phyloP scores from a whole-genome alignment of 2,329 filamentous ascomycete genomes.

The Microdochium nivale region DNA sequence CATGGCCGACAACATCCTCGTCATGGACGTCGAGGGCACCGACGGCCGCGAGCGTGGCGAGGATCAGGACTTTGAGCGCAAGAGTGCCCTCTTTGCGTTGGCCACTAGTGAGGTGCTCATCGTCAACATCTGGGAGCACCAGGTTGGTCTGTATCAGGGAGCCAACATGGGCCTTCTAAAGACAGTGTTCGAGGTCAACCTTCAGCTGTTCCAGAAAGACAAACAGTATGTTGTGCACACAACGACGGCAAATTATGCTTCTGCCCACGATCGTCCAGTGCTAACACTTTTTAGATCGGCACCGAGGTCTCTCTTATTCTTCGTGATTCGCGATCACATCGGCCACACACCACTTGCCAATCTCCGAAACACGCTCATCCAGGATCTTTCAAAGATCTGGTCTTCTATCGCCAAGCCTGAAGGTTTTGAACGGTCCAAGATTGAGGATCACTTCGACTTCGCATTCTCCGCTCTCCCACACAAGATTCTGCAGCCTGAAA shows the following conservation, averaged over 20 bases:
- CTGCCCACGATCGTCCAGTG: conserved; percentile 7
- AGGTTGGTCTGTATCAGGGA: conserved; percentile 94
- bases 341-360: conserved; percentile 86
- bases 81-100: conserved; percentile 93
- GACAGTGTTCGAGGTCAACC: conserved; percentile 97
- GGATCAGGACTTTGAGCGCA: conserved; percentile 97
- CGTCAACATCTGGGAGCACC: conserved; percentile 99
- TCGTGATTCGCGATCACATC: conserved; percentile 95
- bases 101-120: conserved; percentile 97
- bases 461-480: conserved; percentile 92
- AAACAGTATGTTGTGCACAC: conserved; percentile 56
- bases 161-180: conserved; percentile 98
- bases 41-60: conserved; percentile 94
- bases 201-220: conserved; percentile 95
- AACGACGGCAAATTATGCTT: neutral
- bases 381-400: conserved; percentile 91
- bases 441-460: conserved; percentile 98
- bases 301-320: conserved; percentile 88
- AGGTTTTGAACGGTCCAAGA: conserved; percentile 78
- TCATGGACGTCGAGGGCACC: conserved; percentile 98
- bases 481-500: conserved; percentile 91
- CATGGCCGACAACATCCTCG: conserved; percentile 96
- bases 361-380: conserved; percentile 79
- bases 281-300: conserved; percentile 50
- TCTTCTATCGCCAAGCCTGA: conserved; percentile 82